Base-by-base conservation (phyloP, 2,329 filamentous ascomycete species). In the Talaromyces atroroseus region DNA sequence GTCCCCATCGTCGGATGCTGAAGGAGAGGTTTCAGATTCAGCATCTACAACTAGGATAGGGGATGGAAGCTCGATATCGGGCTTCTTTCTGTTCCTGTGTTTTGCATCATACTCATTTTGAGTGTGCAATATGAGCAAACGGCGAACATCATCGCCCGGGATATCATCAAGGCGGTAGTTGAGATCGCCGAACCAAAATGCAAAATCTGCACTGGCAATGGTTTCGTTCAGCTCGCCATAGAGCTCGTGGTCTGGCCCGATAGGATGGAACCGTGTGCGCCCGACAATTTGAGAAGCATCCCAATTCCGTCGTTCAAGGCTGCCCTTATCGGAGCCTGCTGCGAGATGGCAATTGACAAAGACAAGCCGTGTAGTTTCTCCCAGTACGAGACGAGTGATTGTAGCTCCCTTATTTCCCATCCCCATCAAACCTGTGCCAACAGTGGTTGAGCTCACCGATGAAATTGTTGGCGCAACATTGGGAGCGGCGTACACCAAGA, bases 321-420 rank as follows among this genome's bases (percentile, higher is more conserved):
- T 83, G 23, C 82, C 77, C 60, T 88, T 84, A 64, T 95, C 90
- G 7, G 85, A 83, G 26, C 94, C 94, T 53, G 92, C 95, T 60
- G 92, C 88, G 23, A 99, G 79, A 74, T 99, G 94, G 56, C 84
- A 90, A 71, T 99, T 96, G 62, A 96, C 79, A 69, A 99, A 96
- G 23, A 94, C 87, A 55, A 99, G 75, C 29, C 88, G 82, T 0
- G 94, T 96, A 0, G 91, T 91, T 70, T 96, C 94, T 1, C 92
- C 94, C 0, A 99, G 76, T 0, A 99, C 79, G 3, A 99, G 77
- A 20, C 92, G 83, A 3, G 88, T 88, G 2, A 87, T 83, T 0
- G 96, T 87, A 3, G 89, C 92, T 1, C 94, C 94, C 70, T 99
- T 99, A 71, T 99, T 99, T 10, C 94, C 94, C 77, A 96, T 87